These are phyloP conservation scores for Pseudogymnoascus sp. DNA, from an alignment of 2,329 filamentous ascomycete species.

Conservation along the genomic window DNA sequence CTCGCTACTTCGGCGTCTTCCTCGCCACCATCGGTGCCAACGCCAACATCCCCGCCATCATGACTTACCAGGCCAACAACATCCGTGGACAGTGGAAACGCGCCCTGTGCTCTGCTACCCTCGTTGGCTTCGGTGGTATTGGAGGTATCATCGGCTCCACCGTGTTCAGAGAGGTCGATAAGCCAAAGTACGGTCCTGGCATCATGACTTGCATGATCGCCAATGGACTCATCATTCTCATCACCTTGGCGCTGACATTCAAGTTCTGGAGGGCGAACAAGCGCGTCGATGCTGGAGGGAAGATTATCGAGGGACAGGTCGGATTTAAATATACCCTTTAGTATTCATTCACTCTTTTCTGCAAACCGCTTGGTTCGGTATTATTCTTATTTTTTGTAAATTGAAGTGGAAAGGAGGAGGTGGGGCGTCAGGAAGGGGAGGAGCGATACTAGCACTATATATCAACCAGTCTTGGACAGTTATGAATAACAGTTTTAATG, in stretches of 20 bases:
- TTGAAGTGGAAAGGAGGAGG: not conserved
- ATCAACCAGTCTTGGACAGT: not conserved
- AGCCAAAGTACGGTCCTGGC: slow-evolving; percentile 37
- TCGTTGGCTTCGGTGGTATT: slow-evolving; percentile 68
- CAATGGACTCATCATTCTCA: slow-evolving; percentile 19
- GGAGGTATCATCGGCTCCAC: slow-evolving; percentile 69
- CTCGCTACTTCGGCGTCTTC: slow-evolving; percentile 48
- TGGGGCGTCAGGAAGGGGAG: not conserved
- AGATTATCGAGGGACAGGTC: slow-evolving; percentile 25
- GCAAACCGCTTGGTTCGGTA: not conserved
- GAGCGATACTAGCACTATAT: not conserved
- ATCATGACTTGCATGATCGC: slow-evolving; percentile 12
- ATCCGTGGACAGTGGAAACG: slow-evolving; percentile 85
- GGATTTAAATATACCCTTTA: slow-evolving; percentile 23
- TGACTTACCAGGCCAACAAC: slow-evolving; percentile 82
- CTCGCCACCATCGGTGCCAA: slow-evolving; percentile 45
- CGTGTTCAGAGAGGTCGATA: slow-evolving; percentile 56
- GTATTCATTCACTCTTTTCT: not conserved
- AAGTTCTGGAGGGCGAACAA: slow-evolving; percentile 25
- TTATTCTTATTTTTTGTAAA: not conserved
- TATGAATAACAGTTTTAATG: slow-evolving; percentile 4
- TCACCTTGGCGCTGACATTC: slow-evolving; percentile 19
- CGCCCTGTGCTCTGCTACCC: slow-evolving; percentile 65
- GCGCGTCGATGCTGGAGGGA: slow-evolving; percentile 23
- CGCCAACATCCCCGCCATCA: slow-evolving; percentile 63